These are phyloP conservation scores for Helminthosporium solani DNA, from an alignment of 2,329 filamentous ascomycete genomes.

Conservation along the genomic window DNA sequence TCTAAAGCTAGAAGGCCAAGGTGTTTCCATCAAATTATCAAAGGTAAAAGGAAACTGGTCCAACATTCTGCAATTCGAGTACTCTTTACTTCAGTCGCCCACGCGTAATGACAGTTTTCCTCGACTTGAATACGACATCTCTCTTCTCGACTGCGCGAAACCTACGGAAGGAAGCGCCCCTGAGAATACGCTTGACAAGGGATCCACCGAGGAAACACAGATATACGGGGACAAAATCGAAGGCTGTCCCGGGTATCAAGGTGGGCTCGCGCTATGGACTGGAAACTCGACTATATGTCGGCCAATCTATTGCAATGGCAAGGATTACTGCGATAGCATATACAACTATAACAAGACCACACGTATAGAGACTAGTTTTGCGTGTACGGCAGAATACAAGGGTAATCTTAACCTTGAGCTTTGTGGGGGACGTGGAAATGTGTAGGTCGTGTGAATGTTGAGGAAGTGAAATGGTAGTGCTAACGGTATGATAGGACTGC, in stretches of 20 bases:
- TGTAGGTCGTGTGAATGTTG: neutral
- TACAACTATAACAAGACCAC: conserved; percentile 7
- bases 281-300: conserved; percentile 1
- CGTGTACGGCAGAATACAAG: conserved; percentile 1
- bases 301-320: conserved; percentile 9
- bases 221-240: conserved; percentile 5
- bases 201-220: neutral
- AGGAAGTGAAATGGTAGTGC: neutral
- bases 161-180: neutral
- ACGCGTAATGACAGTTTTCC: neutral
- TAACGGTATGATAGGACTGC: neutral
- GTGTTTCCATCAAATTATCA: too few species aligned
- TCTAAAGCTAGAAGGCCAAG: too few species aligned
- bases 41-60: too few species aligned
- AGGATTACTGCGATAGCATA: conserved; percentile 3
- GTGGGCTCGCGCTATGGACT: conserved; percentile 4
- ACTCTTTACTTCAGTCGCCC: too few species aligned
- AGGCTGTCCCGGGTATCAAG: conserved; percentile 6
- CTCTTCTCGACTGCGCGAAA: conserved; percentile 14
- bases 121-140: conserved; percentile 17
- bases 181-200: neutral
- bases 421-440: conserved; percentile 7
- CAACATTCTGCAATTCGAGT: too few species aligned
- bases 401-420: conserved; percentile 5
- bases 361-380: neutral